Evolutionary conservation across 1,284 basidiomycete species (phyloP), one percentile per base, ranked within the genome.

Genomic region (Phellopilus nigrolimitatus): DNA sequence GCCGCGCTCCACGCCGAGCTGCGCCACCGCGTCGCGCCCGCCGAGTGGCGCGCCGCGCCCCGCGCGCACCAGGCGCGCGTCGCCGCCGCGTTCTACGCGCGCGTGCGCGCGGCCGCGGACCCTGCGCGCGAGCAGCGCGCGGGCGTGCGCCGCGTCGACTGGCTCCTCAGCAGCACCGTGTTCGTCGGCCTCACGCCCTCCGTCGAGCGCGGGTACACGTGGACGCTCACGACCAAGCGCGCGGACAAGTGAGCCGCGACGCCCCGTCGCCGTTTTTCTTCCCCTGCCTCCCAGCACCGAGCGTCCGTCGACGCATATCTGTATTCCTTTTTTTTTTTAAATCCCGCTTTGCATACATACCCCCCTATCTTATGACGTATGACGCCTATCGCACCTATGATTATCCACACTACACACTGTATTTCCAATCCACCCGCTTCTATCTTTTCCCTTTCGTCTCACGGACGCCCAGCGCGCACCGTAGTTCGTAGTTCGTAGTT

Each of bases 141-240:
- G 4, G 78, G 78, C 2, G 64, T 79, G 2, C 62, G 71, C 57
- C 66, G 78, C 34, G 61, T 71, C 13, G 78, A 80, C 46, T 76
- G 69, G 57, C 57, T 80, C 21, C 66, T 75, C 15, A 62, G 66
- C 41, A 74, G 75, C 48, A 73, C 70, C 3, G 52, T 64, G 24
- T 80, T 79, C 45, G 75, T 68, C n/a, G 79, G 79, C 10, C 61
- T 80, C 25, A 69, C 75, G 13, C 60, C 67, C 6, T 67, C 67
- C 33, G 56, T 65, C 40, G 65, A 66, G 19, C 60, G 57, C 27
- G 65, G 66, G 3, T 61, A 64, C 38, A 66, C 66, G 4, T 75
- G 71, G 57, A 70, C 79, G 43, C 53, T 80, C 61, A 74, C 74
- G 43, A 50, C 43, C 36, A 53, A 53, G 51, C 30, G 51, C 24